These are phyloP conservation scores for Pichia sp. DNA, from an alignment of 1,139 yeast species.

Conservation along the genomic window DNA sequence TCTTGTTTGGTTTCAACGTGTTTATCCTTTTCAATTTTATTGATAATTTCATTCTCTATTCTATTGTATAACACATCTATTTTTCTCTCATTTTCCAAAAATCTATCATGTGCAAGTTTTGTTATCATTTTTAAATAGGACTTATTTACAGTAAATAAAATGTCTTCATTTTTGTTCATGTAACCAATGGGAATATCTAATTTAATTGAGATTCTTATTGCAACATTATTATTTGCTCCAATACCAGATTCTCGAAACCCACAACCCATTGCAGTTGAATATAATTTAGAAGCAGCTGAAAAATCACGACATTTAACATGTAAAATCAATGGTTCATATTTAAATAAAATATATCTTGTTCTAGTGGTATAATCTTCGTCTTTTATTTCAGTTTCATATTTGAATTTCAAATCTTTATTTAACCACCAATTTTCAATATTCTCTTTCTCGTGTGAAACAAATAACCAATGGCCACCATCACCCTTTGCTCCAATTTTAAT, in stretches of 20 bases:
- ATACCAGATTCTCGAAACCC: constrained; percentile 88
- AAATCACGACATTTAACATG: constrained; percentile 73
- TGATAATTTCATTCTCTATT: constrained; percentile 29
- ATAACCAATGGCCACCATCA: constrained; percentile 78
- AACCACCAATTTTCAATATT: constrained; percentile 49
- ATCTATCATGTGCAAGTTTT: constrained; percentile 48
- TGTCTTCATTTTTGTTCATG: constrained; percentile 30
- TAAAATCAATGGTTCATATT: constrained; percentile 77
- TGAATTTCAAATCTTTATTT: neutral
- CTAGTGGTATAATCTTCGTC: neutral
- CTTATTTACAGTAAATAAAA: constrained; percentile 41
- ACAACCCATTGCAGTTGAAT: constrained; percentile 68
- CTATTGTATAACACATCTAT: constrained; percentile 42
- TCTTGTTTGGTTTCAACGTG: constrained; percentile 45
- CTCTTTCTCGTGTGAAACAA: constrained; percentile 60
- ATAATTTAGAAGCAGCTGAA: constrained; percentile 52
- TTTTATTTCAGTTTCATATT: neutral
- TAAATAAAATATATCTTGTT: constrained; percentile 57
- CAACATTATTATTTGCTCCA: constrained; percentile 73
- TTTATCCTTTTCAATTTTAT: constrained; percentile 25
- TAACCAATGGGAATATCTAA: constrained; percentile 71
- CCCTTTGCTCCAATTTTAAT: constrained; percentile 73
- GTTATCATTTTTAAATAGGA: constrained; percentile 46
- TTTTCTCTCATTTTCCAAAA: constrained; percentile 55
- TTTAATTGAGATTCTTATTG: constrained; percentile 63